Conservation (phyloP, 1,139 yeast genomes). For the Saccharomycopsis hybrid region DNA sequence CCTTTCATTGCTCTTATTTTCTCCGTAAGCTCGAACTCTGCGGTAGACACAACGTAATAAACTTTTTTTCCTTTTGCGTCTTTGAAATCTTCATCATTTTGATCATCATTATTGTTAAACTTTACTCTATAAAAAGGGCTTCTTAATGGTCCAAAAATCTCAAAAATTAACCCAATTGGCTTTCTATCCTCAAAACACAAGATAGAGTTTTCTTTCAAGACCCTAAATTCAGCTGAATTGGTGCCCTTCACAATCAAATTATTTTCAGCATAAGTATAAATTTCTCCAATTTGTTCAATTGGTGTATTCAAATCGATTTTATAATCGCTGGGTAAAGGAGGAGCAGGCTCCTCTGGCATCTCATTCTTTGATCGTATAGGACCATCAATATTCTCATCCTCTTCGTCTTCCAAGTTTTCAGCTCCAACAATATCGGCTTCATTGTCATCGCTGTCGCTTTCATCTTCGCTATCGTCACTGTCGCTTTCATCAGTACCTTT, state of each 20-base stretch:
- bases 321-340: slow-evolving; percentile 63
- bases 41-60: slow-evolving; percentile 73
- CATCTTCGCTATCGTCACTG: not conserved
- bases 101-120: slow-evolving; percentile 36
- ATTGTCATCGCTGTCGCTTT: slow-evolving; percentile 5
- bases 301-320: slow-evolving; percentile 51
- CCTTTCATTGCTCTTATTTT: slow-evolving; percentile 67
- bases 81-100: slow-evolving; percentile 38
- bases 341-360: slow-evolving; percentile 59
- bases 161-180: slow-evolving; percentile 77
- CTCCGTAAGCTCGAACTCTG: slow-evolving; percentile 74
- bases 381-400: slow-evolving; percentile 40
- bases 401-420: slow-evolving; percentile 25
- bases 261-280: slow-evolving; percentile 63
- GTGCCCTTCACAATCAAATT: slow-evolving; percentile 67
- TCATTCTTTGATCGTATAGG: slow-evolving; percentile 82
- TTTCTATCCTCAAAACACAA: slow-evolving; percentile 70
- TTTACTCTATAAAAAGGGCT: slow-evolving; percentile 78
- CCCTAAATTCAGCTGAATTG: slow-evolving; percentile 80
- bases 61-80: slow-evolving; percentile 51
- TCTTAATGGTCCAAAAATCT: slow-evolving; percentile 85
- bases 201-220: slow-evolving; percentile 74
- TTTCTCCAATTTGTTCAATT: slow-evolving; percentile 67
- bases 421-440: slow-evolving; percentile 2
- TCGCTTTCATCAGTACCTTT: slow-evolving; percentile 5